A percentile compares a stretch with the other conserved stretches of the same genome.
These are phyloP conservation scores for Aspergillaceae sp. DNA, from an alignment of 2,329 filamentous ascomycete species.

Conservation along the genomic window DNA sequence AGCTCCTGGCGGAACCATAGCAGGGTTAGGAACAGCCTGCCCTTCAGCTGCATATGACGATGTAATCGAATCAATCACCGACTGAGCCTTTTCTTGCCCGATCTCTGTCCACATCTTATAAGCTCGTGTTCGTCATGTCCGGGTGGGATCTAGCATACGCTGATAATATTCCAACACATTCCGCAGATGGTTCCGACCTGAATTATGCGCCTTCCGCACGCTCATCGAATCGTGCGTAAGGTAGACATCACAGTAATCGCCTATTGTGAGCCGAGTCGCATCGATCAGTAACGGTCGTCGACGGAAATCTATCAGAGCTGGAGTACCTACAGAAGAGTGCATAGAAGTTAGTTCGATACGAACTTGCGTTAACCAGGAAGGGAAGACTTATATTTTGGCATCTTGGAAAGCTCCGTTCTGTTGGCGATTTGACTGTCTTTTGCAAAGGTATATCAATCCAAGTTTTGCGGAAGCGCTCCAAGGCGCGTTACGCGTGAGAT, in stretches of 20 bases:
- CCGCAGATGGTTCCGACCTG: slow-evolving; percentile 87
- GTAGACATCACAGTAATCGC: slow-evolving; percentile 99
- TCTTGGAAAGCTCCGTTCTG: slow-evolving; percentile 41
- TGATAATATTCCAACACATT: slow-evolving; percentile 99
- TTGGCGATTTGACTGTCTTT: slow-evolving; percentile 2
- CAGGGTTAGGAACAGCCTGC: slow-evolving; percentile 75
- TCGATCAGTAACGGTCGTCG: neutral
- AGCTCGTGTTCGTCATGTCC: neutral
- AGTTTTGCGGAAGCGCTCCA: slow-evolving; percentile 8
- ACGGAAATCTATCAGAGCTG: neutral
- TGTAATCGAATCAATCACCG: slow-evolving; percentile 96
- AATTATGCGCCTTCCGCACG: slow-evolving; percentile 97
- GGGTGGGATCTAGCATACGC: slow-evolving; percentile 44
- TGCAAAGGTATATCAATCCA: slow-evolving; percentile 2
- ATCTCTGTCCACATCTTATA: slow-evolving; percentile 58
- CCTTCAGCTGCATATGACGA: slow-evolving; percentile 91
- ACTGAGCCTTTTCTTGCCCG: slow-evolving; percentile 96
- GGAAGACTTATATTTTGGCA: slow-evolving; percentile 73
- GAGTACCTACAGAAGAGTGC: slow-evolving; percentile 61
- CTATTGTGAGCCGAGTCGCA: slow-evolving; percentile 16
- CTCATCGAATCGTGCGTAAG: slow-evolving; percentile 99
- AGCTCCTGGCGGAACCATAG: slow-evolving; percentile 55
- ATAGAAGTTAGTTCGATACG: slow-evolving; percentile 29
- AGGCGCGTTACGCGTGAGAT: slow-evolving; percentile 10
- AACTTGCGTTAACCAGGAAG: slow-evolving; percentile 2